Percentiles rank a stretch among this genome's conserved stretches.
Evolutionary conservation across 1,284 basidiomycete genomes (phyloP).

Genomic region (Ceratobasidium papillatum): DNA sequence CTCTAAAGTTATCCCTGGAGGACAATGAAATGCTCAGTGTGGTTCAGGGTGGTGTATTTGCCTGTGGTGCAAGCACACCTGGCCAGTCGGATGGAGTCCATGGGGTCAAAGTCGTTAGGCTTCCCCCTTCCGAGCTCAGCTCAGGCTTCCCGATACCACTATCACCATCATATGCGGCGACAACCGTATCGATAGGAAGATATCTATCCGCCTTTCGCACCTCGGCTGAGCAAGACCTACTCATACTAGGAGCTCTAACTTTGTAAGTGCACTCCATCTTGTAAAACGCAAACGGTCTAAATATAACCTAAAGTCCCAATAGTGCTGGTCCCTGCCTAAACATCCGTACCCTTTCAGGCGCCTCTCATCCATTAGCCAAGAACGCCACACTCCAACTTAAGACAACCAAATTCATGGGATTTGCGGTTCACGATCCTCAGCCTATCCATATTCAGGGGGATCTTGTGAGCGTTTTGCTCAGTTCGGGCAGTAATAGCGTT

Average conservation of each 20-base stretch:
- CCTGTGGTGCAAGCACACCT: conserved; percentile 21
- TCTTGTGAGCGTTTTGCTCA: conserved; percentile 12
- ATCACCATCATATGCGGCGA: neutral
- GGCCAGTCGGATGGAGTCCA: conserved; percentile 20
- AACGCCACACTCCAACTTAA: neutral
- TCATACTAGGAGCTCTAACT: conserved; percentile 18
- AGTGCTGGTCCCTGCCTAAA: conserved; percentile 16
- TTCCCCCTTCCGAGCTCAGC: neutral
- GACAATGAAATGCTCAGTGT: conserved; percentile 31
- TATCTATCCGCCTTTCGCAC: conserved; percentile 23
- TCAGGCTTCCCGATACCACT: neutral
- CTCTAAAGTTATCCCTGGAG: conserved; percentile 24
- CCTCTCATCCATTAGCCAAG: conserved; percentile 20
- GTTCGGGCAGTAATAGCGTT: neutral
- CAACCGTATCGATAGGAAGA: conserved; percentile 14
- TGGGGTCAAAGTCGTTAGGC: conserved; percentile 21
- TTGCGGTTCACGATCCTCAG: conserved; percentile 23
- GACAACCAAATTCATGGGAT: conserved; percentile 20
- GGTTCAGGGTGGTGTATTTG: conserved; percentile 31
- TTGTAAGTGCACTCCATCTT: neutral
- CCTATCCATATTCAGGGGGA: conserved; percentile 40
- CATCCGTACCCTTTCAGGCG: conserved; percentile 16
- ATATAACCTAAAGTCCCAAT: conserved; percentile 4
- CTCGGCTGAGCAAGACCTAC: conserved; percentile 19
- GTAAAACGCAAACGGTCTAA: neutral